Conservation (phyloP, 306 rosid species). For the Cicer chorassanicum region DNA sequence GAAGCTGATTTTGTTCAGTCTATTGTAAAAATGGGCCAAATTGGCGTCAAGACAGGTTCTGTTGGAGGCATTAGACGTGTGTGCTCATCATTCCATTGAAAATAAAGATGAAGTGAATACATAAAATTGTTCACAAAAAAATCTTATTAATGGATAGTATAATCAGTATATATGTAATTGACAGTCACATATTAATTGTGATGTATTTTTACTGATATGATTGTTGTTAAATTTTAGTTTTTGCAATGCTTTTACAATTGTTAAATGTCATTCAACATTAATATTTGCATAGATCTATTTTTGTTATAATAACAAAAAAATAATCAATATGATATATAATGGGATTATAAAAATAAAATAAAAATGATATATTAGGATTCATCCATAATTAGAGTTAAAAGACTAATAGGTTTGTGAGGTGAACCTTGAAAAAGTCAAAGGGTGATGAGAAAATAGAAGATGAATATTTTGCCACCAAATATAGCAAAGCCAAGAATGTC, state of each 20-base stretch:
- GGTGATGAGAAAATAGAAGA: slow-evolving; percentile 9
- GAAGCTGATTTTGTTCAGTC: slow-evolving; percentile 65
- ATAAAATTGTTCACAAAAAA: slow-evolving; percentile 6
- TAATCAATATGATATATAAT: not conserved
- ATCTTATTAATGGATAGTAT: slow-evolving; percentile 2
- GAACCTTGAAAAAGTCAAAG: slow-evolving; percentile 48
- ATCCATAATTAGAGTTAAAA: slow-evolving; percentile 36
- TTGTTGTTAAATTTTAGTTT: not conserved
- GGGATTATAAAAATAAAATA: not conserved
- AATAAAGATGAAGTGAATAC: not conserved
- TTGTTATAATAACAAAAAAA: not conserved
- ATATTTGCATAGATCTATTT: not conserved
- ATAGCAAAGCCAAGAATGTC: slow-evolving; percentile 39
- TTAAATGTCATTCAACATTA: no score
- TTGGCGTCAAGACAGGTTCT: slow-evolving; percentile 74
- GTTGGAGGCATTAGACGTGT: slow-evolving; percentile 64
- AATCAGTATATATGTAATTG: not conserved
- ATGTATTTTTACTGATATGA: not conserved
- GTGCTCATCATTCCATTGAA: slow-evolving; percentile 57
- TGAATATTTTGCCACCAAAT: slow-evolving; percentile 15
- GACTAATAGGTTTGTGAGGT: slow-evolving; percentile 19
- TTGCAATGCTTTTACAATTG: not conserved
- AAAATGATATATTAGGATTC: slow-evolving; percentile 12
- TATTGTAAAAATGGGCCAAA: slow-evolving; percentile 75
- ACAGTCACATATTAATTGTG: slow-evolving; percentile 6